Conservation (phyloP, 2,329 filamentous ascomycete species). For the Pezicula carpinea region DNA sequence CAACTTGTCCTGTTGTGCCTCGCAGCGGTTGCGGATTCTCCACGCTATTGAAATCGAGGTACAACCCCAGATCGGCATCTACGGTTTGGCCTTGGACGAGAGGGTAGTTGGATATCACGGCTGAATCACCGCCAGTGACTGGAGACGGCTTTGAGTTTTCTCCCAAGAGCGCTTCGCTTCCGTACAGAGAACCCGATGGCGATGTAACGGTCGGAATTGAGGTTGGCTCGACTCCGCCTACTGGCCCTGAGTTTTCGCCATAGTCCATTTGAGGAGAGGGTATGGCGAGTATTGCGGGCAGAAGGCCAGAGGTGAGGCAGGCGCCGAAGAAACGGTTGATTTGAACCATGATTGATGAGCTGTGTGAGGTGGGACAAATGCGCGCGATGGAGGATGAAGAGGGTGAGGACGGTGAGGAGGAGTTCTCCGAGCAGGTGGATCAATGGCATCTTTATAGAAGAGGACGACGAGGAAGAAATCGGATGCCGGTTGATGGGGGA, state of each 20-base stretch:
- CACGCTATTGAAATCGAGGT: constrained; percentile 47
- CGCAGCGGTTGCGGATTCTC: constrained; percentile 50
- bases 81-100: constrained; percentile 47
- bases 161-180: constrained; percentile 34
- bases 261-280: constrained; percentile 31
- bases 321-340: not conserved
- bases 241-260: constrained; percentile 37
- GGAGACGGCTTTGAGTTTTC: constrained; percentile 34
- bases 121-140: constrained; percentile 33
- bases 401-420: too few relatives aligned
- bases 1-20: constrained; percentile 41
- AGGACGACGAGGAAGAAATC: too few relatives aligned
- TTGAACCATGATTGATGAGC: not conserved
- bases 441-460: too few relatives aligned
- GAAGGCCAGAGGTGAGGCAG: constrained; percentile 7
- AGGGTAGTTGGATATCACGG: constrained; percentile 34
- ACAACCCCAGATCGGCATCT: constrained; percentile 44
- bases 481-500: too few relatives aligned
- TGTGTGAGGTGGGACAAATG: not conserved
- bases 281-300: constrained; percentile 9
- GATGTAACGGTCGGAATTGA: constrained; percentile 34
- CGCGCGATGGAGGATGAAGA: too few relatives aligned
- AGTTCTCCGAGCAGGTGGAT: too few relatives aligned
- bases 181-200: constrained; percentile 36
- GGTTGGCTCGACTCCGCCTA: constrained; percentile 34